Conservation (phyloP, 2,329 filamentous ascomycete species). For the Xylaria hypoxylon region DNA sequence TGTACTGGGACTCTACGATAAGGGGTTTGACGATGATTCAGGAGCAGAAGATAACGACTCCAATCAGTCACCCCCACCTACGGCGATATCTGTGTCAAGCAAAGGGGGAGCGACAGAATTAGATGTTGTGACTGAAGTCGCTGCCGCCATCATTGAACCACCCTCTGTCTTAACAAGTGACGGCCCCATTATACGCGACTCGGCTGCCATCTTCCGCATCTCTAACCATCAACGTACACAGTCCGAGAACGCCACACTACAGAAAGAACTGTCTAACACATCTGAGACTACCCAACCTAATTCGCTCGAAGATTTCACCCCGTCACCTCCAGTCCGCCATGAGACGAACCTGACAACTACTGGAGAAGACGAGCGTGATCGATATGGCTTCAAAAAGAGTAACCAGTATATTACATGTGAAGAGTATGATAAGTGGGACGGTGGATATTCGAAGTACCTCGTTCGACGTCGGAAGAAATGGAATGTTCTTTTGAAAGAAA, state of each 20-base stretch:
- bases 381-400: conserved; percentile 92
- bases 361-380: conserved; percentile 73
- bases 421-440: conserved; percentile 86
- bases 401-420: conserved; percentile 81
- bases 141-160: neutral
- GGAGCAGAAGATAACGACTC: conserved; percentile 58
- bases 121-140: conserved; percentile 55
- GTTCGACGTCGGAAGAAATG: conserved; percentile 83
- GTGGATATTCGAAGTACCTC: conserved; percentile 79
- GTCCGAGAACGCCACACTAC: conserved; percentile 41
- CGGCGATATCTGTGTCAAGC: conserved; percentile 55
- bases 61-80: conserved; percentile 53
- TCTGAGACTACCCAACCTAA: conserved; percentile 6
- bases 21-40: conserved; percentile 68
- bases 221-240: conserved; percentile 52
- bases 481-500: conserved; percentile 80
- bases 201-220: conserved; percentile 54
- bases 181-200: conserved; percentile 52
- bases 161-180: conserved; percentile 12
- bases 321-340: conserved; percentile 43
- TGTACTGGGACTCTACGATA: conserved; percentile 77
- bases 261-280: conserved; percentile 16
- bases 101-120: conserved; percentile 54
- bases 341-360: conserved; percentile 53
- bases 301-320: conserved; percentile 22